These are phyloP conservation scores for Penicillium maclennaniae DNA, from an alignment of 495 filamentous ascomycete species.

Conservation along the genomic window DNA sequence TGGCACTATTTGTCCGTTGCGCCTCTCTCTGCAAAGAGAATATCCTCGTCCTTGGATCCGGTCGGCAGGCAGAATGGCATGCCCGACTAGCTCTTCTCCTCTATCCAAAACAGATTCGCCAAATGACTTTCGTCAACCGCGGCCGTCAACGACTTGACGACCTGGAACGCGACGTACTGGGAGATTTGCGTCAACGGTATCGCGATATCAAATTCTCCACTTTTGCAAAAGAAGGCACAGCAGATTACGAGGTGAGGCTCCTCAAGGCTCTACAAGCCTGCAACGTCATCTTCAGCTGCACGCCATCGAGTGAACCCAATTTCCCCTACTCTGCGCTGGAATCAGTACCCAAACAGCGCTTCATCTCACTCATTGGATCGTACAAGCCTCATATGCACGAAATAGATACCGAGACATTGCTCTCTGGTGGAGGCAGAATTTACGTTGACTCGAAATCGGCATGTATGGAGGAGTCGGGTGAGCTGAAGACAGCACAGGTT, in stretches of 20 bases:
- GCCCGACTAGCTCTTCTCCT: slow-evolving; percentile 75
- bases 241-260: slow-evolving; percentile 26
- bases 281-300: slow-evolving; percentile 82
- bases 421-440: slow-evolving; percentile 67
- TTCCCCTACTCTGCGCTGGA: slow-evolving; percentile 55
- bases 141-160: slow-evolving; percentile 48
- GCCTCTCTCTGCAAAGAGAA: slow-evolving; percentile 51
- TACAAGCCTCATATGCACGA: slow-evolving; percentile 87
- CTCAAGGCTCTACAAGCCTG: slow-evolving; percentile 24
- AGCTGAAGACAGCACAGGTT: slow-evolving; percentile 74
- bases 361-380: slow-evolving; percentile 78
- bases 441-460: slow-evolving; percentile 80
- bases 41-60: slow-evolving; percentile 78
- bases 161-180: slow-evolving; percentile 26
- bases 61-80: slow-evolving; percentile 92
- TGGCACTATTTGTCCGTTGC: slow-evolving; percentile 65
- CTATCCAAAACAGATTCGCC: slow-evolving; percentile 54
- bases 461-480: slow-evolving; percentile 81
- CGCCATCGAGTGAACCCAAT: slow-evolving; percentile 57
- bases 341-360: slow-evolving; percentile 52
- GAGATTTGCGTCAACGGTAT: slow-evolving; percentile 23
- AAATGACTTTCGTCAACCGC: slow-evolving; percentile 73
- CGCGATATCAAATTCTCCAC: slow-evolving; percentile 20
- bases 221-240: slow-evolving; percentile 30
- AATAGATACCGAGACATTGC: slow-evolving; percentile 70